phyloP scores from a whole-genome alignment of 2,329 filamentous ascomycete genomes.

The Xylaria sp. region DNA sequence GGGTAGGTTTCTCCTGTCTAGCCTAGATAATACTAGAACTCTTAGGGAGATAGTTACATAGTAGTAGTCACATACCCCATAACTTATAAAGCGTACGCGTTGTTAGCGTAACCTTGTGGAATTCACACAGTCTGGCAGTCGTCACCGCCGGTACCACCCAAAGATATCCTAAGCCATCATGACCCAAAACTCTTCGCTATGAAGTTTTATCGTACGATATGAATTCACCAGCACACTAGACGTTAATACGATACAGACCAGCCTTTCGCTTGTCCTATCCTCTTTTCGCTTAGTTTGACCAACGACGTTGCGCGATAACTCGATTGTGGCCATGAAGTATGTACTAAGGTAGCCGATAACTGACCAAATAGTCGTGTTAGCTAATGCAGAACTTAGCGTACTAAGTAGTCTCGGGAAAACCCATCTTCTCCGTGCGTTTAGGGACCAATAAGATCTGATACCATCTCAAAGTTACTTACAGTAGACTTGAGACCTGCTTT shows the following conservation, averaged over 20 bases:
- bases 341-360: background rate
- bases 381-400: background rate
- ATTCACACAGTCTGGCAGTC: background rate
- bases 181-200: background rate
- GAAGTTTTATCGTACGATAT: background rate
- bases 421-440: constrained; percentile 2
- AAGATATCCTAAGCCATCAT: background rate
- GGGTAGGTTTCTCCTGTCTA: background rate
- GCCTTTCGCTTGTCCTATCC: constrained; percentile 5
- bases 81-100: too few relatives aligned
- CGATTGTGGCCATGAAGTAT: background rate
- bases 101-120: background rate
- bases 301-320: background rate
- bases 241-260: background rate
- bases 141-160: background rate
- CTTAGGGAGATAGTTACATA: too few relatives aligned
- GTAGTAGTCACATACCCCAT: too few relatives aligned
- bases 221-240: background rate
- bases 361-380: background rate
- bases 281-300: constrained; percentile 7
- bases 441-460: constrained; percentile 6
- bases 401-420: background rate
- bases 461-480: background rate
- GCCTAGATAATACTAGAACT: background rate
- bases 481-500: background rate